Percentiles rank a stretch among this genome's conserved stretches.
Evolutionary conservation across 495 filamentous ascomycete species (phyloP).

Genomic region (Penicillium dipodomyicola): DNA sequence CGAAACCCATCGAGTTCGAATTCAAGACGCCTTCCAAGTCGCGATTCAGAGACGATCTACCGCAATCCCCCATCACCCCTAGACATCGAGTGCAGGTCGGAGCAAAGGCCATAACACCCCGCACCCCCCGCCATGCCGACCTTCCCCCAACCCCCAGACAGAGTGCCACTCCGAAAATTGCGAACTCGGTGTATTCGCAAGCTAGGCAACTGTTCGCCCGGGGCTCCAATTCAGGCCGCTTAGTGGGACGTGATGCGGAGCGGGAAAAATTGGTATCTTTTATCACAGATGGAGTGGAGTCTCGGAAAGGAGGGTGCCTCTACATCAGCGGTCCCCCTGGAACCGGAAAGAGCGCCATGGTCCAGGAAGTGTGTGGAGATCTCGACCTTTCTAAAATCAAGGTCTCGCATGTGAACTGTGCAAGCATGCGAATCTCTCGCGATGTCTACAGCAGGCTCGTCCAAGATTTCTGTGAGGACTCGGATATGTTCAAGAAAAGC

Average conservation of each 20-base stretch:
- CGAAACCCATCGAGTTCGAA: conserved; percentile 35
- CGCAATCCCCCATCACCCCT: conserved; percentile 64
- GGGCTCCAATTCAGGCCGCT: conserved; percentile 66
- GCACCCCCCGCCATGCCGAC: conserved; percentile 44
- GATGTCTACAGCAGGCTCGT: conserved; percentile 78
- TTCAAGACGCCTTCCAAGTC: conserved; percentile 61
- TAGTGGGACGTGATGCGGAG: conserved; percentile 84
- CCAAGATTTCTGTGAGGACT: conserved; percentile 58
- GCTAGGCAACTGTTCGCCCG: conserved; percentile 86
- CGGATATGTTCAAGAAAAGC: conserved; percentile 55
- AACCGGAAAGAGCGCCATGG: conserved; percentile 93
- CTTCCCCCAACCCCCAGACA: conserved; percentile 53
- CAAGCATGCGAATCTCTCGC: conserved; percentile 81
- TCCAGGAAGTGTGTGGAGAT: conserved; percentile 70
- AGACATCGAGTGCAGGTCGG: conserved; percentile 63
- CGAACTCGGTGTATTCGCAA: conserved; percentile 74
- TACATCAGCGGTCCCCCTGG: conserved; percentile 96
- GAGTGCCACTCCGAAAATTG: conserved; percentile 54
- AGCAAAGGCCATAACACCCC: conserved; percentile 65
- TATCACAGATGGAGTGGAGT: conserved; percentile 59
- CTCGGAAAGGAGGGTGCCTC: conserved; percentile 72
- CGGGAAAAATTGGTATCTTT: conserved; percentile 67
- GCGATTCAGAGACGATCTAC: conserved; percentile 63
- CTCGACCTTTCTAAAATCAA: conserved; percentile 52
- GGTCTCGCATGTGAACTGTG: conserved; percentile 86